A percentile compares a stretch with the other conserved stretches of the same genome.
Evolutionary conservation across 352 stramenopile species (phyloP).

Genomic region (Phytophthora hibernalis): DNA sequence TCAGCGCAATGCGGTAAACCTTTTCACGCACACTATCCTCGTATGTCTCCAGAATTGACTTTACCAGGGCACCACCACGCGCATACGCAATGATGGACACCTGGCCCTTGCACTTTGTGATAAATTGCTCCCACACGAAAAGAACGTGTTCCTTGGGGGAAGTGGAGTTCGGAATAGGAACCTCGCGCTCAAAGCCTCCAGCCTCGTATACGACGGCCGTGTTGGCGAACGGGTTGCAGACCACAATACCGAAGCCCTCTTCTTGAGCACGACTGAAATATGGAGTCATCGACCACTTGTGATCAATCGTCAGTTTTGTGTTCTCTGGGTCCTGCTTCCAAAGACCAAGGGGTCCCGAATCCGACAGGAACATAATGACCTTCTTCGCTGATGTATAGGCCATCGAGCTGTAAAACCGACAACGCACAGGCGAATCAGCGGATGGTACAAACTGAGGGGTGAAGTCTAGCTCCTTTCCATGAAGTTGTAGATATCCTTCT

Average conservation of each 20-base stretch:
- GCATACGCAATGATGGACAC: constrained; percentile 88
- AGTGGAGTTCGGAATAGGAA: constrained; percentile 86
- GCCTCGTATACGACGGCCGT: constrained; percentile 90
- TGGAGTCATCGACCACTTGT: constrained; percentile 90
- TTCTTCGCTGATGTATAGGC: constrained; percentile 89
- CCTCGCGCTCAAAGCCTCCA: constrained; percentile 84
- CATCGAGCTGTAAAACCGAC: constrained; percentile 90
- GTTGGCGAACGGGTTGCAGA: constrained; percentile 91
- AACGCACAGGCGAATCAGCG: constrained; percentile 86
- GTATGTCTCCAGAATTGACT: constrained; percentile 85
- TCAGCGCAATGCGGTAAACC: constrained; percentile 83
- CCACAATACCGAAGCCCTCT: constrained; percentile 86
- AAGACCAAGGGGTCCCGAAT: constrained; percentile 85
- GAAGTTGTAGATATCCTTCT: constrained; percentile 88
- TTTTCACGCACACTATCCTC: constrained; percentile 80
- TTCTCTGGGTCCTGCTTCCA: constrained; percentile 84
- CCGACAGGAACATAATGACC: constrained; percentile 85
- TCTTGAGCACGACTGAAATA: constrained; percentile 88
- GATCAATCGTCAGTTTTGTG: constrained; percentile 62
- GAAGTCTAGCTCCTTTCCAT: constrained; percentile 89
- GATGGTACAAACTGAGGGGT: constrained; percentile 87
- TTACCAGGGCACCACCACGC: constrained; percentile 80
- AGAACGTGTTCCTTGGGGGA: constrained; percentile 87
- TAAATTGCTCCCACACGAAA: constrained; percentile 90
- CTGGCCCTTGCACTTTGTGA: constrained; percentile 82